Base-by-base conservation (phyloP, 495 filamentous ascomycete species). In the Penicillium flavigenum region DNA sequence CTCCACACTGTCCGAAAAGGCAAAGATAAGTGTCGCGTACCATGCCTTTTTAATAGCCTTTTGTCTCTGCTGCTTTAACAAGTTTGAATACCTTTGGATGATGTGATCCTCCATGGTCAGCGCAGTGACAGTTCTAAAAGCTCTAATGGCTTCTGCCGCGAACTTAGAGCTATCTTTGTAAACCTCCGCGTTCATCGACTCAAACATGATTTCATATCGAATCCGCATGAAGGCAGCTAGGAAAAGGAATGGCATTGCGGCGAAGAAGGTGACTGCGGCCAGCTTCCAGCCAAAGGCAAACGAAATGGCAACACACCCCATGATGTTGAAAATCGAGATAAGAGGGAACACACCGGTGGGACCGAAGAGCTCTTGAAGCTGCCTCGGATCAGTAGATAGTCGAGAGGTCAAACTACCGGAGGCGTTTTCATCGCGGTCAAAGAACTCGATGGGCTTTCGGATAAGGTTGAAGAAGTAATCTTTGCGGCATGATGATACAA, bases 201-300 rank as follows among this genome's bases (percentile, higher is more conserved):
- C 79, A 36, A 85, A 81, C 42, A 80, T 71, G 11, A 76, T 59
- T 44, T 80, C 70, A 3, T 81, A 72, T 24, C 75, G 65, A 32
- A 85, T 74, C 20, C 82, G 75, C 71, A 85, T 72, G 57, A 83
- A 81, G 0, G 81, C 82, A 7, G 82, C 73, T 5, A 78, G 65
- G 20, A 86, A 70, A 46, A 86, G 67, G 19, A 81, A 68, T 14
- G 84, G 83, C 29, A 86, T 67, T 3, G 75, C 73, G 5, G 77
- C 77, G 19, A 86, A 76, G 38, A 82, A 71, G 8, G 85, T 75
- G 12, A 87, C 78, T 0, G 85, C 69, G 2, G 76, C 78, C 2
- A 88, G 76, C 60, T 86, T 86, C 84, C 85, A 87, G 6, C 83
- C 85, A 49, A 84, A 73, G 14, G 80, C 66, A 56, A 86, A 81